A percentile compares a stretch with the other conserved stretches of the same genome.
These are phyloP conservation scores for Ophiocordyceps unilateralis DNA, from an alignment of 2,329 filamentous ascomycete genomes.

Conservation along the genomic window DNA sequence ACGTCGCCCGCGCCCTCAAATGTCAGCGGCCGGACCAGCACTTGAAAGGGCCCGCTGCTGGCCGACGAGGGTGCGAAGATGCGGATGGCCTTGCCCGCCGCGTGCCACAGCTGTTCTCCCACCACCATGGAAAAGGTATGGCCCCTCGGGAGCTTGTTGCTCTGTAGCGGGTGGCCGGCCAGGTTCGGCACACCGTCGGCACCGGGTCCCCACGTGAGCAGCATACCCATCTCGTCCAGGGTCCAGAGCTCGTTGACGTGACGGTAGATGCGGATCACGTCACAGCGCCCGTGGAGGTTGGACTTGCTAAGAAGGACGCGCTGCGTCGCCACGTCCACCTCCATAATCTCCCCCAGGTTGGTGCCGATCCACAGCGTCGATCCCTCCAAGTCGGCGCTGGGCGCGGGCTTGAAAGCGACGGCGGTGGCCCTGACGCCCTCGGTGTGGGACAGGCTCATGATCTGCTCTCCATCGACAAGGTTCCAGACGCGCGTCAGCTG, in stretches of 20 bases:
- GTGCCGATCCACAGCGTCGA: conserved; percentile 77
- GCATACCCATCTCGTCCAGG: conserved; percentile 70
- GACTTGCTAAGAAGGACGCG: conserved; percentile 50
- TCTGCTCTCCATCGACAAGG: conserved; percentile 59
- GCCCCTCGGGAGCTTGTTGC: conserved; percentile 60
- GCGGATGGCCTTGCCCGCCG: conserved; percentile 70
- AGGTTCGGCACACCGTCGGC: conserved; percentile 55
- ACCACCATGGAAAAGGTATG: conserved; percentile 81
- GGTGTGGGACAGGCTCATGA: conserved; percentile 68
- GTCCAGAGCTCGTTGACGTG: conserved; percentile 88
- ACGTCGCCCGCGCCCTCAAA: conserved; percentile 69
- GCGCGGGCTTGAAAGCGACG: conserved; percentile 70
- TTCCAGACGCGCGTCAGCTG: conserved; percentile 82
- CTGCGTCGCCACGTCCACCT: conserved; percentile 66
- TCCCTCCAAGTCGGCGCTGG: conserved; percentile 64
- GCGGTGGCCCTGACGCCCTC: conserved; percentile 73
- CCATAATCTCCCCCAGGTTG: conserved; percentile 72
- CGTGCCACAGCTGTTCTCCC: conserved; percentile 76
- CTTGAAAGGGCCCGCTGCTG: conserved; percentile 54
- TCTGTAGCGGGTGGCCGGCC: conserved; percentile 50
- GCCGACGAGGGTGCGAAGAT: conserved; percentile 61
- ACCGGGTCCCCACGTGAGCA: conserved; percentile 77
- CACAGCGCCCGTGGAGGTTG: conserved; percentile 58
- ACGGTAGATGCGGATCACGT: conserved; percentile 72
- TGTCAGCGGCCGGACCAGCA: conserved; percentile 52